Percentiles rank a stretch among this genome's conserved stretches.
Evolutionary conservation across 805 yeast genomes (phyloP).

Genomic region (Saccharomyces kudriavzevii): DNA sequence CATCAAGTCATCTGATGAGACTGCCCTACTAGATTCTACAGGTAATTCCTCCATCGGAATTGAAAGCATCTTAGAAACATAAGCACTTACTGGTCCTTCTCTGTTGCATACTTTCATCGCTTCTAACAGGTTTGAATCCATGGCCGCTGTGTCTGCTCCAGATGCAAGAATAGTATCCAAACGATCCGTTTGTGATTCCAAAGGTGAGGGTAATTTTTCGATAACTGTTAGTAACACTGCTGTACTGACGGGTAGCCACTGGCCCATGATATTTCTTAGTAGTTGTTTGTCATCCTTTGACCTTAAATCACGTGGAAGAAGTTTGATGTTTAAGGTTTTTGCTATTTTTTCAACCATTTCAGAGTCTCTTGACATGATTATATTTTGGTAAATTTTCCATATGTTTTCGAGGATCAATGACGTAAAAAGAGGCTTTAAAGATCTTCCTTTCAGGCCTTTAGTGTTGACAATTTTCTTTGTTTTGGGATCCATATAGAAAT

Average conservation of each 20-base stretch:
- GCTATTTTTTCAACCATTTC: constrained; percentile 73
- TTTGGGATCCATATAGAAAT: constrained; percentile 80
- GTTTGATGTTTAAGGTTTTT: constrained; percentile 55
- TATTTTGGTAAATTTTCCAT: constrained; percentile 81
- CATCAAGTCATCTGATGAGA: constrained; percentile 48
- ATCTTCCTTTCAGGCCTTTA: constrained; percentile 53
- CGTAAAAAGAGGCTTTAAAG: constrained; percentile 75
- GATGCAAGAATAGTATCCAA: constrained; percentile 59
- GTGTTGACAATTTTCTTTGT: constrained; percentile 71
- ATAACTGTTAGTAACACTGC: constrained; percentile 79
- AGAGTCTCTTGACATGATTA: constrained; percentile 53
- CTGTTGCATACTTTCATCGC: constrained; percentile 63
- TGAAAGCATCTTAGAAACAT: constrained; percentile 82
- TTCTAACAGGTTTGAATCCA: constrained; percentile 42
- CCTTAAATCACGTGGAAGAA: constrained; percentile 66
- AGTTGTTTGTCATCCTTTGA: constrained; percentile 67
- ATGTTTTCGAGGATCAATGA: constrained; percentile 79
- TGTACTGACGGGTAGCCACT: constrained; percentile 90
- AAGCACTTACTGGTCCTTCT: constrained; percentile 62
- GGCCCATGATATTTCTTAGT: constrained; percentile 64
- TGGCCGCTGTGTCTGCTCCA: constrained; percentile 20
- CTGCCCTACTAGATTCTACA: constrained; percentile 34
- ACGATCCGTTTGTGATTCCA: constrained; percentile 62
- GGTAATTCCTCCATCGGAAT: constrained; percentile 80
- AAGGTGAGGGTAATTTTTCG: constrained; percentile 79